Conservation (phyloP, 202 grass and related monocot species). For the Panicum hallii region DNA sequence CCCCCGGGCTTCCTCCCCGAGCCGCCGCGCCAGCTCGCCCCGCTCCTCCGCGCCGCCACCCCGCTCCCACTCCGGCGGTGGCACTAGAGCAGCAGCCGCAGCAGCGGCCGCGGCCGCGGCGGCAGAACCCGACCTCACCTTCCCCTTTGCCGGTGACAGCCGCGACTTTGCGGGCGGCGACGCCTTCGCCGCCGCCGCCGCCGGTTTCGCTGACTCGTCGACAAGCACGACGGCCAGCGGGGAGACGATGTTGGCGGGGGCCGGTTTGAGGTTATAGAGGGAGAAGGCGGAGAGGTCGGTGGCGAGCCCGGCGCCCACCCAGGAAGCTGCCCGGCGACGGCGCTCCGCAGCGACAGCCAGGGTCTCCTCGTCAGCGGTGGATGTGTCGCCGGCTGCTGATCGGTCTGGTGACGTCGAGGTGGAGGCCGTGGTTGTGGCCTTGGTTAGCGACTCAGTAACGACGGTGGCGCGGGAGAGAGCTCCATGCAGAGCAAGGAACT, state of each 20-base stretch:
- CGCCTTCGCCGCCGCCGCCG: conserved; percentile 46
- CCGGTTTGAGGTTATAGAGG: conserved; percentile 66
- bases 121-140: conserved; percentile 36
- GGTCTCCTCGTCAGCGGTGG: conserved; percentile 55
- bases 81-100: not conserved
- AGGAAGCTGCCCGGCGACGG: conserved; percentile 66
- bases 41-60: conserved; percentile 68
- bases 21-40: conserved; percentile 70
- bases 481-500: conserved; percentile 79
- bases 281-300: conserved; percentile 82
- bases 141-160: conserved; percentile 61
- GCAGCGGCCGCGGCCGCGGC: not conserved
- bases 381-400: conserved; percentile 16
- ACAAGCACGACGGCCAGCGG: conserved; percentile 67
- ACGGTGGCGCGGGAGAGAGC: conserved; percentile 63
- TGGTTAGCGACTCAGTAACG: conserved; percentile 55
- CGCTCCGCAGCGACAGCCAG: conserved; percentile 57
- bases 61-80: conserved; percentile 71
- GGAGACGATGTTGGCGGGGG: conserved; percentile 37
- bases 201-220: conserved; percentile 52
- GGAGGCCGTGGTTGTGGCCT: conserved; percentile 32
- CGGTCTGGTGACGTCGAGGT: conserved; percentile 41
- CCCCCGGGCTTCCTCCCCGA: conserved; percentile 63
- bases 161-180: conserved; percentile 59
- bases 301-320: conserved; percentile 84